Evolutionary conservation across 345 rosid genomes (phyloP).

Genomic region (Gossypium turneri): DNA sequence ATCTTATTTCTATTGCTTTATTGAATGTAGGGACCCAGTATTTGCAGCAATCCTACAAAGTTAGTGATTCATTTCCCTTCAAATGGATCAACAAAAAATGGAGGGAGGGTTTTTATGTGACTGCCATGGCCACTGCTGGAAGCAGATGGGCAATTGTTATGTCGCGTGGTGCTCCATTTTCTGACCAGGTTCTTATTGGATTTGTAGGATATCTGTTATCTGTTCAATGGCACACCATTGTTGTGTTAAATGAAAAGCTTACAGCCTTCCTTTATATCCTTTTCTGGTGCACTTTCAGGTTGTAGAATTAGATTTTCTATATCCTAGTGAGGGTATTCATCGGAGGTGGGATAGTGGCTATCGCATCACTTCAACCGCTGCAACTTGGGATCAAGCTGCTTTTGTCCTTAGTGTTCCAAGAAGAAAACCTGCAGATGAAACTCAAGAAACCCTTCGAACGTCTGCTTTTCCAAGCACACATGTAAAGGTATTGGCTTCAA

Average conservation of each 20-base stretch:
- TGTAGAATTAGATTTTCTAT: constrained; percentile 93
- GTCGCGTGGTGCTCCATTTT: constrained; percentile 94
- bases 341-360: constrained; percentile 93
- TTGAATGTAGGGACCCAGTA: constrained; percentile 71
- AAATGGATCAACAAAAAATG: constrained; percentile 98
- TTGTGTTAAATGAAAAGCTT: neutral
- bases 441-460: constrained; percentile 94
- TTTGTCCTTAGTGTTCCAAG: constrained; percentile 89
- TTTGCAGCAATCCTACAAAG: constrained; percentile 96
- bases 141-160: constrained; percentile 95
- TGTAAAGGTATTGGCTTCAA: constrained; percentile 57
- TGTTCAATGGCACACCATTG: constrained; percentile 4
- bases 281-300: constrained; percentile 44
- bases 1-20: constrained; percentile 11
- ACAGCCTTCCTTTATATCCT: neutral
- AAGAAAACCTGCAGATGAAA: constrained; percentile 83
- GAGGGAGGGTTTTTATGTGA: constrained; percentile 93
- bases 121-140: constrained; percentile 96
- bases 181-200: constrained; percentile 67
- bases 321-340: constrained; percentile 99
- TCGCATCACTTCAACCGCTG: constrained; percentile 91
- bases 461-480: constrained; percentile 95
- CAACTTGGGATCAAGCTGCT: constrained; percentile 92
- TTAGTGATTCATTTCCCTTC: constrained; percentile 91
- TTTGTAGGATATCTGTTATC: constrained; percentile 6